Conservation (phyloP, 768 basidiomycete genomes). For the Sporobolomyces phaffii region DNA sequence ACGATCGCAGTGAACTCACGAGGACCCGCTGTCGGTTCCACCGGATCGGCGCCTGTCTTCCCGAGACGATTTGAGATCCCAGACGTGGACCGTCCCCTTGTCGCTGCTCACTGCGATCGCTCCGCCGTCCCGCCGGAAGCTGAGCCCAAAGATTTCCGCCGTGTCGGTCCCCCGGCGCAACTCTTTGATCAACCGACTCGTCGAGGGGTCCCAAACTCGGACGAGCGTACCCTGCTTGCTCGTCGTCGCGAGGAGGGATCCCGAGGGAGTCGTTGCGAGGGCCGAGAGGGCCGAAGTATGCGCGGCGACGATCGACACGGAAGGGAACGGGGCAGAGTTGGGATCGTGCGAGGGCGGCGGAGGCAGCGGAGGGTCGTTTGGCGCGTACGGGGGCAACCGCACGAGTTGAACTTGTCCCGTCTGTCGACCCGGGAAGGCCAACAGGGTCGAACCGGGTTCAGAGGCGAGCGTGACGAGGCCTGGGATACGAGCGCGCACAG, state of each 20-base stretch:
- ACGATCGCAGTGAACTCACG: constrained; percentile 6
- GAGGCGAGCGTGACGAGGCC: constrained; percentile 77
- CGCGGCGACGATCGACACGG: constrained; percentile 65
- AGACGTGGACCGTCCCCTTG: constrained; percentile 88
- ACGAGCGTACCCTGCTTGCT: constrained; percentile 77
- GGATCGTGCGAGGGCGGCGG: constrained; percentile 33
- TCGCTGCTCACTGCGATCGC: constrained; percentile 90
- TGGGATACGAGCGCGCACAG: too few relatives aligned
- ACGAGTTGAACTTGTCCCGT: constrained; percentile 81
- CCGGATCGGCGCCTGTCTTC: constrained; percentile 11
- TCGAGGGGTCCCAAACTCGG: constrained; percentile 72
- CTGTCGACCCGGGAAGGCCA: constrained; percentile 77
- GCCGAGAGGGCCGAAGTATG: constrained; percentile 74
- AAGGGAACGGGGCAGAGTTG: constrained; percentile 18
- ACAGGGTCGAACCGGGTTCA: constrained; percentile 67
- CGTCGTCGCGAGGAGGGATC: constrained; percentile 73
- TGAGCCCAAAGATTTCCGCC: constrained; percentile 83
- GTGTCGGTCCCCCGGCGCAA: constrained; percentile 80
- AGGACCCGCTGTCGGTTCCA: constrained; percentile 17
- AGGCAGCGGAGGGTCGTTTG: constrained; percentile 44
- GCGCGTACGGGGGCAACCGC: constrained; percentile 71
- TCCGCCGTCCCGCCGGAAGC: constrained; percentile 68
- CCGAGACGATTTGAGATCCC: constrained; percentile 55
- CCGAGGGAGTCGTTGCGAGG: constrained; percentile 69
- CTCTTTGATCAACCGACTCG: constrained; percentile 69